Percentiles rank a stretch among this genome's conserved stretches.
These are phyloP conservation scores for Exsudoporus frostii DNA, from an alignment of 768 basidiomycete genomes.

Conservation along the genomic window DNA sequence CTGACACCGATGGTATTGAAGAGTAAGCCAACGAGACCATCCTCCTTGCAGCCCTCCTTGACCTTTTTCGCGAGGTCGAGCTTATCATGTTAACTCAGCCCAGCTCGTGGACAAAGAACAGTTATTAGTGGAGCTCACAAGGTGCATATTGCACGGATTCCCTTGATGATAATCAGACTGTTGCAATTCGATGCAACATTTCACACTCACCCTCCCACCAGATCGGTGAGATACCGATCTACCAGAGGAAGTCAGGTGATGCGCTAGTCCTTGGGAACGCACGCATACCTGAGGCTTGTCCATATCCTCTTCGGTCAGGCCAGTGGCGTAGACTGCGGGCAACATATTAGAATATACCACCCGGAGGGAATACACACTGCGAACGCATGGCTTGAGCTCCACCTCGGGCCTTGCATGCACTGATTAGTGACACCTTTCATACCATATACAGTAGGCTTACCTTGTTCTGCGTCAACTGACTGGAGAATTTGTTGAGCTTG, in stretches of 20 bases:
- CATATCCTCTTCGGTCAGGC: conserved; percentile 77
- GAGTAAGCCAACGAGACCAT: conserved; percentile 76
- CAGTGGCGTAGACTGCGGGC: conserved; percentile 64
- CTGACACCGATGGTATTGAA: conserved; percentile 87
- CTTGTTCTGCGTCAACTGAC: conserved; percentile 75
- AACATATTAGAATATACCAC: background rate
- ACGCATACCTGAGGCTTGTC: conserved; percentile 70
- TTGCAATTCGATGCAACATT: background rate
- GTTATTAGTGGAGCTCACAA: conserved; percentile 43
- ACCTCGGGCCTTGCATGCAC: conserved; percentile 48
- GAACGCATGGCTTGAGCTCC: conserved; percentile 85
- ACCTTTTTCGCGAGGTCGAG: conserved; percentile 76
- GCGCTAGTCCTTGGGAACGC: background rate
- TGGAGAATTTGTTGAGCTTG: conserved; percentile 72
- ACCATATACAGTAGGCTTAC: conserved; percentile 33
- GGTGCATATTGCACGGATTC: conserved; percentile 83
- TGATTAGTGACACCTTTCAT: background rate
- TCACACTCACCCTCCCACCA: conserved; percentile 80
- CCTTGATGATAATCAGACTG: conserved; percentile 39
- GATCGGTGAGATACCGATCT: conserved; percentile 86
- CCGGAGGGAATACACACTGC: conserved; percentile 23
- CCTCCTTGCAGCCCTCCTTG: conserved; percentile 79
- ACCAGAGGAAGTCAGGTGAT: conserved; percentile 10
- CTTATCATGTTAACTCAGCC: conserved; percentile 35
- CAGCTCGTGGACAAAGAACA: background rate